phyloP scores from a whole-genome alignment of 2,329 filamentous ascomycete species.

The Neofusicoccum parvum region DNA sequence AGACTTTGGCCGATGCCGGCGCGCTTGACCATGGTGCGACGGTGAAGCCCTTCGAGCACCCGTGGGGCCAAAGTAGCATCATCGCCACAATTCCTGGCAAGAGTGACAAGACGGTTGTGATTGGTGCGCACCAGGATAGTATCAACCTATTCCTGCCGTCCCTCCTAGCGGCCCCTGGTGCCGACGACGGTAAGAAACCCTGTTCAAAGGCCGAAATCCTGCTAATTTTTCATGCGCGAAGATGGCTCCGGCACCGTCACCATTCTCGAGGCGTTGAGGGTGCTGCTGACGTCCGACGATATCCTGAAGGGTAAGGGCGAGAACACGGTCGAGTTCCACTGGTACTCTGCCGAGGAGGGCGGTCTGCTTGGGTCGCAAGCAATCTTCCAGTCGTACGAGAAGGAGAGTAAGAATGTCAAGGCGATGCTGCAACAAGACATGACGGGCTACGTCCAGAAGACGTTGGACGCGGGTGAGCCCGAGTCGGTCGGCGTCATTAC shows the following conservation, averaged over 20 bases:
- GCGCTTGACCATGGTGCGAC: constrained; percentile 67
- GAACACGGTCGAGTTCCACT: constrained; percentile 96
- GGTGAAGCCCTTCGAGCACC: constrained; percentile 74
- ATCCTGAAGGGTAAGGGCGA: constrained; percentile 70
- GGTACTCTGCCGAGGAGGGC: constrained; percentile 90
- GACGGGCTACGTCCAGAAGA: constrained; percentile 81
- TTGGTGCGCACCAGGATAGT: constrained; percentile 92
- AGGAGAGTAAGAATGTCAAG: constrained; percentile 73
- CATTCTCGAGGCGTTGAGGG: constrained; percentile 86
- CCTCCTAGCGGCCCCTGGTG: constrained; percentile 81
- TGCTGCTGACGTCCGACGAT: constrained; percentile 72
- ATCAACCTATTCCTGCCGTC: constrained; percentile 91
- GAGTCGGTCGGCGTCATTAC: constrained; percentile 92
- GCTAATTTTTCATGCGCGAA: not conserved
- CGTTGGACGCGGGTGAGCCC: constrained; percentile 75
- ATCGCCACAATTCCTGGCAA: constrained; percentile 89
- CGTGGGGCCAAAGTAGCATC: constrained; percentile 88
- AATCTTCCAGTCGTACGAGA: constrained; percentile 81
- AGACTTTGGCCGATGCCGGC: constrained; percentile 70
- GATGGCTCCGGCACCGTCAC: constrained; percentile 93
- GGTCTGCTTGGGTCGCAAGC: constrained; percentile 86
- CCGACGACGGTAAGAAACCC: constrained; percentile 65
- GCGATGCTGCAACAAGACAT: constrained; percentile 99
- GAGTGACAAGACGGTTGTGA: constrained; percentile 80
- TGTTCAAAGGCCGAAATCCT: not conserved